phyloP scores from a whole-genome alignment of 1,139 yeast species.

The Taiozyma onychis region DNA sequence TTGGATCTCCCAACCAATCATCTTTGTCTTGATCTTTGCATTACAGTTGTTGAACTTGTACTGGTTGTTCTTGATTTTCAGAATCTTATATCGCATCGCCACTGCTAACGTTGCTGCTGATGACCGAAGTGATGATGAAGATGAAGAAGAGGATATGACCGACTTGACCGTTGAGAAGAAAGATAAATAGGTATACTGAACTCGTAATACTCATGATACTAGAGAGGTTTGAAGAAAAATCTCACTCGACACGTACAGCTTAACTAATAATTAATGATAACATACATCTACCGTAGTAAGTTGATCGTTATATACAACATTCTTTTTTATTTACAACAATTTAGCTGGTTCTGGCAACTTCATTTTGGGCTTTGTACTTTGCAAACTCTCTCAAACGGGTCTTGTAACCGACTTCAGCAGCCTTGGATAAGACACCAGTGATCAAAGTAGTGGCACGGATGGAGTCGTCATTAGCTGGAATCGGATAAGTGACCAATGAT shows the following conservation, averaged over 20 bases:
- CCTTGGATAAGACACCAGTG: slow-evolving; percentile 75
- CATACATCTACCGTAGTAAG: neutral
- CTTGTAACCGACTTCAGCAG: slow-evolving; percentile 74
- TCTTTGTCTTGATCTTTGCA: slow-evolving; percentile 69
- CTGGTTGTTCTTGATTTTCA: slow-evolving; percentile 79
- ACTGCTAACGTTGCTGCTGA: slow-evolving; percentile 56
- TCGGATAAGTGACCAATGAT: slow-evolving; percentile 81
- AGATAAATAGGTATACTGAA: neutral
- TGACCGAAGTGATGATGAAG: slow-evolving; percentile 72
- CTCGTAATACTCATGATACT: neutral
- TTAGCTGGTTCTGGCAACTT: neutral
- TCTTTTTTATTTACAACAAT: neutral
- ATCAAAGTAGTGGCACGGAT: slow-evolving; percentile 73
- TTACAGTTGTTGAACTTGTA: slow-evolving; percentile 80
- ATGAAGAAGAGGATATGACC: slow-evolving; percentile 16
- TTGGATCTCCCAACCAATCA: slow-evolving; percentile 89
- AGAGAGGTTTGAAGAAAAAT: neutral
- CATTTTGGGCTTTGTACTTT: slow-evolving; percentile 2
- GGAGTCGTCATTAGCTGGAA: slow-evolving; percentile 96
- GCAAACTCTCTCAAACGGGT: slow-evolving; percentile 24
- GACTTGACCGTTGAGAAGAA: neutral
- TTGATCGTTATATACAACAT: neutral
- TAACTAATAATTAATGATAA: neutral
- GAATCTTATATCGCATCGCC: slow-evolving; percentile 66
- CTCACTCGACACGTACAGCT: neutral